phyloP scores from a whole-genome alignment of 2,329 filamentous ascomycete species.

The Coniochaeta prunicola region DNA sequence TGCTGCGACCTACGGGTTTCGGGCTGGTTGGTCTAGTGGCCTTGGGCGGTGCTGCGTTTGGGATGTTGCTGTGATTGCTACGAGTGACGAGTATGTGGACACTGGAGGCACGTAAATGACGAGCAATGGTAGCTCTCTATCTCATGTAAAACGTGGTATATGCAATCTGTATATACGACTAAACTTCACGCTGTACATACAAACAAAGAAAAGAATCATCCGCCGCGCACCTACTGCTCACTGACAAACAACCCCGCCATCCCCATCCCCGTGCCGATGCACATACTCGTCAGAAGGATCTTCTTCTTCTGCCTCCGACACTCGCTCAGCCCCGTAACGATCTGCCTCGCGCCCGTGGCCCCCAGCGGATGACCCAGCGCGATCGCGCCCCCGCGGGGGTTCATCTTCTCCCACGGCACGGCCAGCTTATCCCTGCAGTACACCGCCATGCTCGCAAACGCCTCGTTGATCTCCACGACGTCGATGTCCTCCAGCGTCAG shows the following conservation, averaged over 20 bases:
- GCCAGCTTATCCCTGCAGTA: constrained; percentile 75
- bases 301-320: constrained; percentile 79
- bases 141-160: background rate
- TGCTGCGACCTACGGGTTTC: background rate
- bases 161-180: background rate
- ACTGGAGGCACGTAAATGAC: too few relatives aligned
- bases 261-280: constrained; percentile 61
- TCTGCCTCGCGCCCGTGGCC: constrained; percentile 69
- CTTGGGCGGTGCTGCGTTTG: background rate
- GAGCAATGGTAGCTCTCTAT: background rate
- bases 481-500: constrained; percentile 78
- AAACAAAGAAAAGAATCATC: too few relatives aligned
- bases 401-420: constrained; percentile 70
- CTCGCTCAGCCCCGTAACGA: constrained; percentile 86
- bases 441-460: constrained; percentile 95
- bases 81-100: too few relatives aligned
- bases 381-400: constrained; percentile 74
- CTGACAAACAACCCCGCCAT: constrained; percentile 63
- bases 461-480: constrained; percentile 92
- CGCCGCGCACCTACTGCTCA: constrained; percentile 36
- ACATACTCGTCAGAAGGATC: constrained; percentile 90
- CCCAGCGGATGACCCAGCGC: constrained; percentile 79
- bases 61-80: background rate
- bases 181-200: background rate
- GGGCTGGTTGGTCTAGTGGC: background rate